These are phyloP conservation scores for Scenedesmus sp. DNA, from an alignment of 163 green algal genomes.

Conservation along the genomic window DNA sequence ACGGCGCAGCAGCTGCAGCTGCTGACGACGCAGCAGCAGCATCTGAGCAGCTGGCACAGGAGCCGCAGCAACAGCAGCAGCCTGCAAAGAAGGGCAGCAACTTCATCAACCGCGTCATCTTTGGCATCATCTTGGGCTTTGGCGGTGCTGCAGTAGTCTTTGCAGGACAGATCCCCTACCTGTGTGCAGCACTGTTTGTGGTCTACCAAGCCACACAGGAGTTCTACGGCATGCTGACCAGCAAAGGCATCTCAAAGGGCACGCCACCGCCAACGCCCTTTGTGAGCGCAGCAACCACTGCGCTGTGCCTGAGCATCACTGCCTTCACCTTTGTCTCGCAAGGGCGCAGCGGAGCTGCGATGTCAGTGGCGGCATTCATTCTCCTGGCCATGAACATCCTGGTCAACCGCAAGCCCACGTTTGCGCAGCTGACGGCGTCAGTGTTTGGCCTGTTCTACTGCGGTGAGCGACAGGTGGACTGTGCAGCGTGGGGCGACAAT, in stretches of 20 bases:
- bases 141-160: slow-evolving; percentile 76
- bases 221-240: slow-evolving; percentile 88
- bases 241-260: slow-evolving; percentile 80
- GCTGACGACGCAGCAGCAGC: neutral
- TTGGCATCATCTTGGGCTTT: slow-evolving; percentile 77
- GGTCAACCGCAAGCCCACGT: slow-evolving; percentile 79
- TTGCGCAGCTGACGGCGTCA: slow-evolving; percentile 87
- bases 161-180: slow-evolving; percentile 76
- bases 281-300: slow-evolving; percentile 75
- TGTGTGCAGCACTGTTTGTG: slow-evolving; percentile 73
- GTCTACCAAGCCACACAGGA: slow-evolving; percentile 87
- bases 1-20: neutral
- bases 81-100: slow-evolving; percentile 46
- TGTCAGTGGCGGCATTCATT: slow-evolving; percentile 87
- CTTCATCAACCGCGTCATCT: slow-evolving; percentile 76
- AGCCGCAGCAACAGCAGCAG: slow-evolving; percentile 14
- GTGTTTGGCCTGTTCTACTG: slow-evolving; percentile 97
- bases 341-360: slow-evolving; percentile 69
- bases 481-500: neutral
- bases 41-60: neutral
- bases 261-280: slow-evolving; percentile 78
- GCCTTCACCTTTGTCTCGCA: slow-evolving; percentile 64
- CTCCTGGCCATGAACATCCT: slow-evolving; percentile 90
- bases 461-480: slow-evolving; percentile 68
- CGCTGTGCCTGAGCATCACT: slow-evolving; percentile 84